phyloP scores from a whole-genome alignment of 1,284 basidiomycete genomes.

The Xerocomus minutiporus region DNA sequence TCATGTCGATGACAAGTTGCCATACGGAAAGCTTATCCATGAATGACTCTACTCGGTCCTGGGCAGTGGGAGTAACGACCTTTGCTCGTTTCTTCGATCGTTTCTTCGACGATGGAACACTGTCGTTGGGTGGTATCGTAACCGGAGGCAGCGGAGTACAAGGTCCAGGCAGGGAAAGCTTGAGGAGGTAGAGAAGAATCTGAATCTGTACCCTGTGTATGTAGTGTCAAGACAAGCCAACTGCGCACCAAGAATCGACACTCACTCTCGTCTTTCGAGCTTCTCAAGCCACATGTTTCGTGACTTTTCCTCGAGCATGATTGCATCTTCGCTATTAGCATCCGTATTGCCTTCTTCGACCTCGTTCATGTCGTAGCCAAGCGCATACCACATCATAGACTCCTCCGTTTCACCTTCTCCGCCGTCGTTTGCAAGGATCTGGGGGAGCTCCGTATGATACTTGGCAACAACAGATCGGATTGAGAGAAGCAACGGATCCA shows the following conservation, averaged over 20 bases:
- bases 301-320: conserved; percentile 48
- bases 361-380: conserved; percentile 48
- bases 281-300: conserved; percentile 52
- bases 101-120: conserved; percentile 16
- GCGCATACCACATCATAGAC: conserved; percentile 67
- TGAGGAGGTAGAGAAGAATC: conserved; percentile 61
- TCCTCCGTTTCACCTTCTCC: conserved; percentile 61
- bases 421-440: conserved; percentile 53
- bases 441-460: conserved; percentile 57
- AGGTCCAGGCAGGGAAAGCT: conserved; percentile 58
- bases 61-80: conserved; percentile 31
- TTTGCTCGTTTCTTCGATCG: conserved; percentile 36
- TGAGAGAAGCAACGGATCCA: conserved; percentile 59
- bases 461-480: conserved; percentile 53
- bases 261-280: conserved; percentile 71
- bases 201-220: conserved; percentile 63
- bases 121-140: conserved; percentile 17
- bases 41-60: conserved; percentile 60
- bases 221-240: conserved; percentile 1
- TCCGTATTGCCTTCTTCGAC: conserved; percentile 20
- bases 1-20: conserved; percentile 54
- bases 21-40: conserved; percentile 75
- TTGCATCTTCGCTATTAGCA: conserved; percentile 26
- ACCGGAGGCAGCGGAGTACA: conserved; percentile 20
- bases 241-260: conserved; percentile 12